Evolutionary conservation across 495 filamentous ascomycete genomes (phyloP).

Genomic region (Ramalina peruviana): DNA sequence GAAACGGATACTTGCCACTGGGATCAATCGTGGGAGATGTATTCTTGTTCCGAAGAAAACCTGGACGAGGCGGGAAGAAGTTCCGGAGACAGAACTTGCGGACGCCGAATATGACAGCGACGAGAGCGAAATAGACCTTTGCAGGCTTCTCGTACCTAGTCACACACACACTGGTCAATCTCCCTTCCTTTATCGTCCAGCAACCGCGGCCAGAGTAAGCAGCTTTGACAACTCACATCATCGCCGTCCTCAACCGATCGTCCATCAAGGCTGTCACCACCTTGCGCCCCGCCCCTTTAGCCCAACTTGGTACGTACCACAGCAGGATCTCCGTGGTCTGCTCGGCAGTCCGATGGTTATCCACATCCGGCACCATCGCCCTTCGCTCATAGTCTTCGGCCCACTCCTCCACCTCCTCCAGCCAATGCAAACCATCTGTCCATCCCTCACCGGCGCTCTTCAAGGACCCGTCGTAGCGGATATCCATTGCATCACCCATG

Average conservation of each 20-base stretch:
- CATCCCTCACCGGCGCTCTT: constrained; percentile 25
- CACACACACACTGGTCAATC: background rate
- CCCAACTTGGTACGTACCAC: constrained; percentile 36
- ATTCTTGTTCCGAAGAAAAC: constrained; percentile 26
- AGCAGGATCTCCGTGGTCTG: constrained; percentile 44
- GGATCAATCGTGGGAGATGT: constrained; percentile 32
- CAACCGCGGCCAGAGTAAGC: background rate
- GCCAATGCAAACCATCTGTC: constrained; percentile 48
- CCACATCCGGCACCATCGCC: constrained; percentile 41
- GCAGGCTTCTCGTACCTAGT: constrained; percentile 33
- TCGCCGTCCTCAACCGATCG: constrained; percentile 45
- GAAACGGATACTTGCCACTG: constrained; percentile 32
- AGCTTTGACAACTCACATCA: constrained; percentile 36
- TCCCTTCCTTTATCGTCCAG: background rate
- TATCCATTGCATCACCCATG: constrained; percentile 46
- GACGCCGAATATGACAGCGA: constrained; percentile 27
- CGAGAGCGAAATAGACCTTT: constrained; percentile 21
- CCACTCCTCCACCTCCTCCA: constrained; percentile 48
- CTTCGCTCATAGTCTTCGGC: constrained; percentile 40
- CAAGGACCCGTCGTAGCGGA: constrained; percentile 34
- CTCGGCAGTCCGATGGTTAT: constrained; percentile 40
- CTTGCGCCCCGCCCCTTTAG: constrained; percentile 35
- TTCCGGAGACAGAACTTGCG: constrained; percentile 43
- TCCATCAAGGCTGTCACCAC: constrained; percentile 48
- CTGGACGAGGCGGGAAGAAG: constrained; percentile 39